Evolutionary conservation across 345 rosid genomes (phyloP).

Genomic region (Viola odorata): DNA sequence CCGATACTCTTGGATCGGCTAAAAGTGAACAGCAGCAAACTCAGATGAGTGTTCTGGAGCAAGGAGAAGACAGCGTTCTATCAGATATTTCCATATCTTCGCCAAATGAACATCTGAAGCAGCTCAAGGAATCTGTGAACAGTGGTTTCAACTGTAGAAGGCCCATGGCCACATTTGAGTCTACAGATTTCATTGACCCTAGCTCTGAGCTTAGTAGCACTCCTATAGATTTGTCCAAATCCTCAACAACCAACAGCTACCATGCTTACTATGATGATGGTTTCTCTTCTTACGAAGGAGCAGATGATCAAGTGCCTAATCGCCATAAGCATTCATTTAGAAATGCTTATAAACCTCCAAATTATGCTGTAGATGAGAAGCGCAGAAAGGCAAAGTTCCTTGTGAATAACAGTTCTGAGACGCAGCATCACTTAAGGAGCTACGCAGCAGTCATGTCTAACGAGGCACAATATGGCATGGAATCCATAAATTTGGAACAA

Average conservation of each 20-base stretch:
- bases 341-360: conserved; percentile 21
- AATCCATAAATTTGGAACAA: conserved; percentile 24
- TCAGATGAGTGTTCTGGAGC: too few relatives aligned
- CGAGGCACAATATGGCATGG: conserved; percentile 16
- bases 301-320: conserved; percentile 45
- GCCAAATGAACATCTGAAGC: conserved; percentile 22
- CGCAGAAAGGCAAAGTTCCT: conserved; percentile 28
- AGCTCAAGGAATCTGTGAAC: conserved; percentile 12
- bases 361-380: conserved; percentile 33
- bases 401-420: conserved; percentile 22
- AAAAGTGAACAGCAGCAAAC: too few relatives aligned
- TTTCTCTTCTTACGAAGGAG: conserved; percentile 61
- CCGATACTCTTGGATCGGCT: too few relatives aligned
- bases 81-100: conserved; percentile 15
- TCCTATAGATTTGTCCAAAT: conserved; percentile 27
- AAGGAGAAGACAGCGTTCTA: too few relatives aligned
- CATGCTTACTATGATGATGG: conserved; percentile 63
- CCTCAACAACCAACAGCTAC: conserved; percentile 42
- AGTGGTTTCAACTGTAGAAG: conserved; percentile 9
- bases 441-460: conserved; percentile 28
- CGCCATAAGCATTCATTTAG: conserved; percentile 21
- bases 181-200: conserved; percentile 28
- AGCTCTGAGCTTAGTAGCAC: conserved; percentile 41
- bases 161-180: conserved; percentile 31
- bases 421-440: conserved; percentile 25